Percentiles rank a stretch among this genome's conserved stretches.
These are phyloP conservation scores for Citrullus amarus DNA, from an alignment of 306 rosid genomes.

Conservation along the genomic window DNA sequence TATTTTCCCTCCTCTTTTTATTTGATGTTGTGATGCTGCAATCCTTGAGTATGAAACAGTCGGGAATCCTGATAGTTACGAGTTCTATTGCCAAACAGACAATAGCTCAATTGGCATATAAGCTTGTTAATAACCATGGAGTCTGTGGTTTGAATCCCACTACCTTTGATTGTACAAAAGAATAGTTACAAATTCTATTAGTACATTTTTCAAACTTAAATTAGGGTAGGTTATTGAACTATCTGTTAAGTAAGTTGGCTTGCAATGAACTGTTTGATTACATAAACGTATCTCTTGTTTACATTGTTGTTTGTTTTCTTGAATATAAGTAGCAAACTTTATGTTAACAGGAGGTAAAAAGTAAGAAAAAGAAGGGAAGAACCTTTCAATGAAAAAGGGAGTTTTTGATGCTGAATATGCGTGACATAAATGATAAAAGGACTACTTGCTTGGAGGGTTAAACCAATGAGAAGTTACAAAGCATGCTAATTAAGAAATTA, in stretches of 20 bases:
- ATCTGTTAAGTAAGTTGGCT: background rate
- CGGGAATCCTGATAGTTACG: background rate
- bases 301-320: background rate
- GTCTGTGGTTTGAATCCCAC: too few species aligned
- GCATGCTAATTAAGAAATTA: background rate
- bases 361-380: background rate
- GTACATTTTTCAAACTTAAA: background rate
- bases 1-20: background rate
- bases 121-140: too few species aligned
- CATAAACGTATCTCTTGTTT: background rate
- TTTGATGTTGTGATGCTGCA: background rate
- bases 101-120: too few species aligned
- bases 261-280: background rate
- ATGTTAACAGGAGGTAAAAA: background rate
- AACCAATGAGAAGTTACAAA: background rate
- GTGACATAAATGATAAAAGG: background rate
- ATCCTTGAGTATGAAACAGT: background rate
- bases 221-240: background rate
- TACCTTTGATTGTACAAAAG: too few species aligned
- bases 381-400: background rate
- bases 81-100: background rate
- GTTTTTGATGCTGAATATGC: background rate
- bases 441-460: background rate
- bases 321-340: background rate
- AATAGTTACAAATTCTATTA: background rate